phyloP scores from a whole-genome alignment of 1,284 basidiomycete genomes.

The Sporisorium iseilematis-ciliati region DNA sequence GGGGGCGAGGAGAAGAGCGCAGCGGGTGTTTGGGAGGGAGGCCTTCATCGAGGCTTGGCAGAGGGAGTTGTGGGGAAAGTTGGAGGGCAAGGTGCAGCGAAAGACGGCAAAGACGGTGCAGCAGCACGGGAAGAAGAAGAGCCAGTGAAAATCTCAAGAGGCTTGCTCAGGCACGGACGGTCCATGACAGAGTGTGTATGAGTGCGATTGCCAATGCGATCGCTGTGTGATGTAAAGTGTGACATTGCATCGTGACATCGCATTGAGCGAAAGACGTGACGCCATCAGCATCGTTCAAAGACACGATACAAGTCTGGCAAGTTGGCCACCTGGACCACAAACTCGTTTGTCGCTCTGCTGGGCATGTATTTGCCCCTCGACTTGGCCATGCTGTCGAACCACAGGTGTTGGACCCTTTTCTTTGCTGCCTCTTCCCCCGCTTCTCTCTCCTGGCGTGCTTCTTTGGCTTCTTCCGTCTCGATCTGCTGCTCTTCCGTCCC shows the following conservation, averaged over 20 bases:
- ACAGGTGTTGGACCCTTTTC: slow-evolving; percentile 45
- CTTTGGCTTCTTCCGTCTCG: background rate
- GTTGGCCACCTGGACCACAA: slow-evolving; percentile 60
- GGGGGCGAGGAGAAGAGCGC: slow-evolving; percentile 73
- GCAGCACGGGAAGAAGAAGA: slow-evolving; percentile 11
- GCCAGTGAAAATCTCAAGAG: slow-evolving; percentile 1
- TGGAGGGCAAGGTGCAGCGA: slow-evolving; percentile 11
- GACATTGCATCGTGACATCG: no score
- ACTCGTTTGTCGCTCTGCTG: slow-evolving; percentile 33
- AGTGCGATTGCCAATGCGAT: no score
- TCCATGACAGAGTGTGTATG: background rate
- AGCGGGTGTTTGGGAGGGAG: slow-evolving; percentile 41
- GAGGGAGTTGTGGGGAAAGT: slow-evolving; percentile 25
- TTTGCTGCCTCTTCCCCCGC: slow-evolving; percentile 18
- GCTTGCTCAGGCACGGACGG: background rate
- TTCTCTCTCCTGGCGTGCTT: slow-evolving; percentile 12
- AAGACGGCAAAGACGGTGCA: background rate
- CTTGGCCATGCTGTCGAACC: slow-evolving; percentile 60
- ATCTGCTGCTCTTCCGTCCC: background rate
- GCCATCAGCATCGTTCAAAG: slow-evolving; percentile 66
- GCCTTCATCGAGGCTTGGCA: slow-evolving; percentile 45
- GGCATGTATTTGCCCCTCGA: slow-evolving; percentile 38
- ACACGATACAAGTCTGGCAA: slow-evolving; percentile 67
- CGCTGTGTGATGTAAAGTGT: background rate
- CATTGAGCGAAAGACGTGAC: background rate